Percentiles rank a stretch among this genome's conserved stretches.
These are phyloP conservation scores for Camillea tinctor DNA, from an alignment of 2,329 filamentous ascomycete genomes.

Conservation along the genomic window DNA sequence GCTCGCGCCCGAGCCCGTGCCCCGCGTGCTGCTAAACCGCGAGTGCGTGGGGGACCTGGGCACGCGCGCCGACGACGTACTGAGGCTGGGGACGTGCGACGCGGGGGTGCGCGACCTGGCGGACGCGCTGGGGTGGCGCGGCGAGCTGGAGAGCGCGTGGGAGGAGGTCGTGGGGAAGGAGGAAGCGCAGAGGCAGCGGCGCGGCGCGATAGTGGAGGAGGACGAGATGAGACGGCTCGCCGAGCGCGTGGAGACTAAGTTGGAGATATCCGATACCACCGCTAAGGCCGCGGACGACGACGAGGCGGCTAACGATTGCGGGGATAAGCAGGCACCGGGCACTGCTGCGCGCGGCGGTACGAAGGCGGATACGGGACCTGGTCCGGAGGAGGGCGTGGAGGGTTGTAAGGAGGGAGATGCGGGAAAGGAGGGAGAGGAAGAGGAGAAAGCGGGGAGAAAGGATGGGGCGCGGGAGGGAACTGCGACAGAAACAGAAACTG, in stretches of 20 bases:
- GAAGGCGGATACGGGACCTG: conserved; percentile 5
- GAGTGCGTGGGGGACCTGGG: conserved; percentile 81
- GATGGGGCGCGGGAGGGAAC: too few relatives aligned
- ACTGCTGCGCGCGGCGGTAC: conserved; percentile 5
- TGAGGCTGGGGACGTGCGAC: conserved; percentile 82
- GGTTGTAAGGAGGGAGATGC: background rate
- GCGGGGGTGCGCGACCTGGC: conserved; percentile 76
- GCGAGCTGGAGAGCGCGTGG: conserved; percentile 80
- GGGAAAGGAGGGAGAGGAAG: background rate
- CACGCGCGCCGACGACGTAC: conserved; percentile 75
- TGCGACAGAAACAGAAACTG: too few relatives aligned
- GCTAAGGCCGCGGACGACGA: conserved; percentile 7
- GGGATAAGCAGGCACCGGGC: conserved; percentile 5
- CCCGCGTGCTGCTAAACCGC: conserved; percentile 83
- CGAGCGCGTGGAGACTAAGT: conserved; percentile 12
- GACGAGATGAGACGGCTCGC: conserved; percentile 33
- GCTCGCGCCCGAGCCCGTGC: conserved; percentile 59
- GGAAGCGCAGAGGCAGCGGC: conserved; percentile 50
- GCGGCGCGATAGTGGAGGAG: conserved; percentile 28
- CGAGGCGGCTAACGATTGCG: conserved; percentile 15
- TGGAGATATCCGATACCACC: conserved; percentile 18
- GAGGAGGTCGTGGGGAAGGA: conserved; percentile 61
- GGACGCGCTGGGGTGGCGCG: conserved; percentile 76
- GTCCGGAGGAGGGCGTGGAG: conserved; percentile 11
- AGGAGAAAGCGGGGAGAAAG: background rate